Percentiles rank a stretch among this genome's conserved stretches.
Conservation (phyloP, 352 stramenopile genomes). For the Phytopythium delawarense region DNA sequence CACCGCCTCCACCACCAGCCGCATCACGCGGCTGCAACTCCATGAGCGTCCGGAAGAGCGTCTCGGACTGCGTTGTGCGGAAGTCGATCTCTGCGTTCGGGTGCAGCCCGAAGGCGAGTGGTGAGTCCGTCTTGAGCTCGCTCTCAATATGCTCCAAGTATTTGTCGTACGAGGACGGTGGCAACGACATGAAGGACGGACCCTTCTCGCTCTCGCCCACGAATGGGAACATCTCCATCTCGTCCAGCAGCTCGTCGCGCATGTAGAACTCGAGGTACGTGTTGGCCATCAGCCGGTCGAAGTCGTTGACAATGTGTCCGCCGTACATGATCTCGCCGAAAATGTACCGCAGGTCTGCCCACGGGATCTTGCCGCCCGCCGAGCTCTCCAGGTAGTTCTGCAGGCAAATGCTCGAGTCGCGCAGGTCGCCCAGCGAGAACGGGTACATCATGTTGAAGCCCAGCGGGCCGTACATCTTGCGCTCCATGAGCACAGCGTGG, state of each 20-base stretch:
- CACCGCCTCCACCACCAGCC: slow-evolving; percentile 37
- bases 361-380: slow-evolving; percentile 93
- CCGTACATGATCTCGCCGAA: slow-evolving; percentile 98
- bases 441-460: slow-evolving; percentile 99
- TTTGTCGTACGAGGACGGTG: slow-evolving; percentile 96
- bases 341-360: slow-evolving; percentile 96
- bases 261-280: slow-evolving; percentile 99
- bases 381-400: slow-evolving; percentile 97
- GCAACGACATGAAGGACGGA: slow-evolving; percentile 91
- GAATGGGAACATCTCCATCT: slow-evolving; percentile 98
- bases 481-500: slow-evolving; percentile 96
- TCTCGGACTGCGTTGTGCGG: slow-evolving; percentile 95
- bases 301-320: slow-evolving; percentile 96
- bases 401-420: slow-evolving; percentile 93
- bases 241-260: slow-evolving; percentile 96
- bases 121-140: slow-evolving; percentile 95
- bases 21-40: slow-evolving; percentile 94
- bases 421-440: slow-evolving; percentile 95
- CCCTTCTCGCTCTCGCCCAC: slow-evolving; percentile 93
- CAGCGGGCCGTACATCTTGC: slow-evolving; percentile 96
- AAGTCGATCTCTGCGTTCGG: slow-evolving; percentile 99
- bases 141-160: slow-evolving; percentile 97
- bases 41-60: slow-evolving; percentile 94
- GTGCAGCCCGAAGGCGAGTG: slow-evolving; percentile 96
- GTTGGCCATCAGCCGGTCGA: slow-evolving; percentile 92